Conservation (phyloP, 441 rosid species). For the Euphorbia corollata region DNA sequence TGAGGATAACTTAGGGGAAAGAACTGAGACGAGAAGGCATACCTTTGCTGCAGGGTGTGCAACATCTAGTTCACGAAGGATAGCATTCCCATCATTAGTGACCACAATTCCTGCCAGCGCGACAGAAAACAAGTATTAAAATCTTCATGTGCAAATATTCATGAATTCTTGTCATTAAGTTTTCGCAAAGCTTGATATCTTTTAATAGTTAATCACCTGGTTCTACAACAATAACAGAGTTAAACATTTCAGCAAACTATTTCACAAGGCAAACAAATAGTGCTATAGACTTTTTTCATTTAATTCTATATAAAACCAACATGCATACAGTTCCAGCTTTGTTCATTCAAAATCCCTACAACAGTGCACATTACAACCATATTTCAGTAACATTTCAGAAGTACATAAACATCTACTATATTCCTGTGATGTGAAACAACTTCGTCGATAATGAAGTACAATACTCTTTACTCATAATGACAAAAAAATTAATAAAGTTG, state of each 20-base stretch:
- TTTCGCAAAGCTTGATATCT: neutral
- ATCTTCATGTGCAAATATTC: neutral
- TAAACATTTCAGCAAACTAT: neutral
- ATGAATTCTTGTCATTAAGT: neutral
- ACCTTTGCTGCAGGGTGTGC: slow-evolving; percentile 97
- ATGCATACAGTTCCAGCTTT: neutral
- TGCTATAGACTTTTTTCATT: neutral
- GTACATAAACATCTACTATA: neutral
- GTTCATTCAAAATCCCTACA: neutral
- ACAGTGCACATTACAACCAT: neutral
- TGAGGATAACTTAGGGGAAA: neutral
- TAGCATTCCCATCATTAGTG: slow-evolving; percentile 91
- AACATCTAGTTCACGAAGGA: slow-evolving; percentile 80
- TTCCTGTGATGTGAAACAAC: neutral
- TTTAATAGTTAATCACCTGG: neutral
- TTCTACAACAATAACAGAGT: neutral
- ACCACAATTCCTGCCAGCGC: slow-evolving; percentile 68
- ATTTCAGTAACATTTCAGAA: neutral
- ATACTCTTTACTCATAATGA: neutral
- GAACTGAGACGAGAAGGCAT: slow-evolving; percentile 12
- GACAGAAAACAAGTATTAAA: slow-evolving; percentile 9
- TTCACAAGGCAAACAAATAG: neutral
- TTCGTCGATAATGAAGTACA: neutral
- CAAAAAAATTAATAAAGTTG: neutral
- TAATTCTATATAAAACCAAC: neutral